Percentiles rank a stretch among this genome's conserved stretches.
Evolutionary conservation across 2,329 filamentous ascomycete genomes (phyloP).

Genomic region (Xylariaceae sp.): DNA sequence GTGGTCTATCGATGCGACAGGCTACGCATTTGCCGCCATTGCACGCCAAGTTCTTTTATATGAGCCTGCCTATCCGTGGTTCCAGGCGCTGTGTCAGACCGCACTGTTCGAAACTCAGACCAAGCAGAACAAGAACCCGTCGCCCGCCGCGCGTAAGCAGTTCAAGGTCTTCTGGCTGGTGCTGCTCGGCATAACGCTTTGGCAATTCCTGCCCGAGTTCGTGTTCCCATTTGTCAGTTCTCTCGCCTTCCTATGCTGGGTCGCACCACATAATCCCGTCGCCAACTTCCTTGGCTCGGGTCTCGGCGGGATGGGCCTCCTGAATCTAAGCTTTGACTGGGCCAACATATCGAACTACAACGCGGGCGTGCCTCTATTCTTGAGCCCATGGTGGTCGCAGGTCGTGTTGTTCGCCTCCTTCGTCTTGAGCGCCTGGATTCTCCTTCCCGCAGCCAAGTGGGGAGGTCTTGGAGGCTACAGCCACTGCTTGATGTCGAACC

Average conservation of each 20-base stretch:
- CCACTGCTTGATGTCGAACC: conserved; percentile 63
- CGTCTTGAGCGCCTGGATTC: conserved; percentile 61
- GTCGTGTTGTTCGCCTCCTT: conserved; percentile 61
- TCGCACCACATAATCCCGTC: conserved; percentile 61
- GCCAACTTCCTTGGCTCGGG: conserved; percentile 67
- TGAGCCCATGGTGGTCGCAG: conserved; percentile 65
- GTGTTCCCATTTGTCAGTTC: conserved; percentile 65
- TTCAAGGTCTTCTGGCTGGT: conserved; percentile 63
- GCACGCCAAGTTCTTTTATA: conserved; percentile 63
- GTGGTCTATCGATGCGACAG: conserved; percentile 62
- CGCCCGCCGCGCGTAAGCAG: conserved; percentile 55
- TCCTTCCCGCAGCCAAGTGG: conserved; percentile 64
- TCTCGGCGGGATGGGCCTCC: conserved; percentile 66
- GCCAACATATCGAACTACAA: conserved; percentile 61
- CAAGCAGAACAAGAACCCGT: conserved; percentile 57
- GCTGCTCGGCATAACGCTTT: conserved; percentile 58
- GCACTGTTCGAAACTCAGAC: conserved; percentile 64
- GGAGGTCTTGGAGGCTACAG: conserved; percentile 59
- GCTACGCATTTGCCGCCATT: conserved; percentile 64
- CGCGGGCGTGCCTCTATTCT: conserved; percentile 51
- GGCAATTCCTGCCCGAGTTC: conserved; percentile 68
- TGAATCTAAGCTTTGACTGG: conserved; percentile 66
- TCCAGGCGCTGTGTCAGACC: conserved; percentile 57
- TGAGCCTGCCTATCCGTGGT: conserved; percentile 63
- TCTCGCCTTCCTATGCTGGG: conserved; percentile 67